Percentiles rank a stretch among this genome's conserved stretches.
Evolutionary conservation across 495 filamentous ascomycete species (phyloP).

Genomic region (Lentithecium fluviatile): DNA sequence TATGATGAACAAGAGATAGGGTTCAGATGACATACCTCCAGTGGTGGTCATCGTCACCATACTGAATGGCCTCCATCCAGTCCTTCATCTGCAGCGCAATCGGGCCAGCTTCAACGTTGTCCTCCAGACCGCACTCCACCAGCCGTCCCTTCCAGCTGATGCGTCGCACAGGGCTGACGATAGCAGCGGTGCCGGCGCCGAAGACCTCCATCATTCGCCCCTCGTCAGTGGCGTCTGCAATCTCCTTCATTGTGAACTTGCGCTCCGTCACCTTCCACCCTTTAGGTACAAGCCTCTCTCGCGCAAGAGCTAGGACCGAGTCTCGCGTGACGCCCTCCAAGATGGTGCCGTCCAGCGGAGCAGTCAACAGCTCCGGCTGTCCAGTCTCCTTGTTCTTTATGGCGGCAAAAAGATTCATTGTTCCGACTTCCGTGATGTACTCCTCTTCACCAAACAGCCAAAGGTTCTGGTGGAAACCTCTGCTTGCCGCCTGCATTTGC

Average conservation of each 20-base stretch:
- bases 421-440: constrained; percentile 92
- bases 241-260: constrained; percentile 82
- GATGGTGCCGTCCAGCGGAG: constrained; percentile 95
- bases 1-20: neutral
- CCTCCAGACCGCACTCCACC: constrained; percentile 73
- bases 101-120: constrained; percentile 80
- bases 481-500: constrained; percentile 81
- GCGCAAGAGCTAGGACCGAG: constrained; percentile 76
- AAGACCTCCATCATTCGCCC: constrained; percentile 89
- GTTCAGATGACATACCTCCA: constrained; percentile 36
- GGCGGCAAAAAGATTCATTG: constrained; percentile 95
- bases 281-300: constrained; percentile 75
- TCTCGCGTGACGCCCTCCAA: constrained; percentile 91
- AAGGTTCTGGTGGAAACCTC: constrained; percentile 95
- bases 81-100: constrained; percentile 82
- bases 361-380: constrained; percentile 84
- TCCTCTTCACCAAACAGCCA: constrained; percentile 96
- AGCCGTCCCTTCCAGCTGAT: constrained; percentile 81
- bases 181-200: constrained; percentile 85
- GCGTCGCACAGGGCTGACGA: constrained; percentile 75
- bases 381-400: constrained; percentile 78
- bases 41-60: constrained; percentile 81
- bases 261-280: constrained; percentile 87
- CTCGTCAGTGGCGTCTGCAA: constrained; percentile 75
- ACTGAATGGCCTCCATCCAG: constrained; percentile 94